Evolutionary conservation across 805 yeast species (phyloP), one percentile per base, ranked within the genome.

Genomic region (Limtongozyma cylindracea): DNA sequence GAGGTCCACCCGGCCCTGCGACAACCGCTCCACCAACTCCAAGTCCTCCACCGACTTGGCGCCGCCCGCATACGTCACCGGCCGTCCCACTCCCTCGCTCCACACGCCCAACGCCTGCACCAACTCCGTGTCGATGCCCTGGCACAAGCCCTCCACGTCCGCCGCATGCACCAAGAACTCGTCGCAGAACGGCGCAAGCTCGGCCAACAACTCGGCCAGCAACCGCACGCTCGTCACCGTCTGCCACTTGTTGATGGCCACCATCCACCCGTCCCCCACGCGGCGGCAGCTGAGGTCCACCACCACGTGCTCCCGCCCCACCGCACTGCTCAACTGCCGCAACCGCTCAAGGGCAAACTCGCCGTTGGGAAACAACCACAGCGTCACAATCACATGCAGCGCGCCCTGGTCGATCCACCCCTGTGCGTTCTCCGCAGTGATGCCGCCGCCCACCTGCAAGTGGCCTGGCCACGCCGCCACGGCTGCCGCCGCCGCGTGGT

Each of bases 191-290:
- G 50, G 25, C 6, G 69, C 45, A 18, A 88, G 53, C 21, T 43
- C 27, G 4, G 33, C 38, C 27, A 88, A 57, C 13, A 72, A 57
- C 13, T 56, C 59, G 22, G 43, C 39, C 21, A 50, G 51, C 24
- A 88, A 49, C 24, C 47, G 56, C 20, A 67, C 55, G 18, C 56
- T 56, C 0, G 99, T 88, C 14, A 82, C 44, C 0, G 82, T 73
- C 41, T 82, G 95, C 99, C 99, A 88, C 43, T 80, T 73, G 45
- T 88, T 82, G 66, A 80, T 88, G 2, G 96, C 94, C n/a, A 88
- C 98, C 17, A 71, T 58, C 98, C 98, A 88, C 15, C 17, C 20
- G 7, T 15, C 19, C 20, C 51, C 41, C 2, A 23, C 36, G 28
- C 21, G 25, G 8, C 91, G 58, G 41, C 96, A 84, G 39, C 93